Evolutionary conservation across 768 basidiomycete species (phyloP), one percentile per base, ranked within the genome.

Genomic region (Hygrocybe punicea): DNA sequence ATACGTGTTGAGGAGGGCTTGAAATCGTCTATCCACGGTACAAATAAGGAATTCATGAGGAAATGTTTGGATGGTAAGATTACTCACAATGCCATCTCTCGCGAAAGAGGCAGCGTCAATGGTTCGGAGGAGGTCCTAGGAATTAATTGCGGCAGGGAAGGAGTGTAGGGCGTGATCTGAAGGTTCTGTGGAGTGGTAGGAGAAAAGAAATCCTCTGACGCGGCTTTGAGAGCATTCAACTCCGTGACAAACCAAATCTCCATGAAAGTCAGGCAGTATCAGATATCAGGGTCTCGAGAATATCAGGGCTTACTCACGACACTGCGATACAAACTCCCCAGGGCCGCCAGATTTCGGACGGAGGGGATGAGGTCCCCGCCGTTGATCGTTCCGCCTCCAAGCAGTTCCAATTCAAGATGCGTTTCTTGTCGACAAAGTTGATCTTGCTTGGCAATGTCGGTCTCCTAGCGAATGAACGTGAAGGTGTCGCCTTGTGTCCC

Each of bases 1-100:
- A 64, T 93, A 98, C 2, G 94, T 96, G 73, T 88, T 86, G 40
- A 95, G 76, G 45, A 98, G 77, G 0, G 93, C 91, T 67, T 95
- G 88, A 72, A 93, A 97, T 29, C 93, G 93, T 58, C 96, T 96
- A 61, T 3, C 59, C 13, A 50, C 23, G 17, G 17, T 16, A 10
- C 23, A n/a, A 16, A 23, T 9, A 52, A 24, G n/a, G 7, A 16
- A 14, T 39, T 34, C 23, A 19, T 39, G 52, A 62, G 52, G 68
- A 25, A 56, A 34, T 35, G 23, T 45, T 36, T 14, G 56, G 14
- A 6, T 4, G 17, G 46, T 37, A n/a, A 7, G n/a, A 6, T 51
- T 53, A 74, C 92, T 62, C 63, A 95, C 95, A 94, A 68, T 14
- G 86, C 79, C 94, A 96, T 98, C 58, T 95, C 94, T 44, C 76